phyloP scores from a whole-genome alignment of 2,329 filamentous ascomycete genomes.

The Ophiostoma ulmi region DNA sequence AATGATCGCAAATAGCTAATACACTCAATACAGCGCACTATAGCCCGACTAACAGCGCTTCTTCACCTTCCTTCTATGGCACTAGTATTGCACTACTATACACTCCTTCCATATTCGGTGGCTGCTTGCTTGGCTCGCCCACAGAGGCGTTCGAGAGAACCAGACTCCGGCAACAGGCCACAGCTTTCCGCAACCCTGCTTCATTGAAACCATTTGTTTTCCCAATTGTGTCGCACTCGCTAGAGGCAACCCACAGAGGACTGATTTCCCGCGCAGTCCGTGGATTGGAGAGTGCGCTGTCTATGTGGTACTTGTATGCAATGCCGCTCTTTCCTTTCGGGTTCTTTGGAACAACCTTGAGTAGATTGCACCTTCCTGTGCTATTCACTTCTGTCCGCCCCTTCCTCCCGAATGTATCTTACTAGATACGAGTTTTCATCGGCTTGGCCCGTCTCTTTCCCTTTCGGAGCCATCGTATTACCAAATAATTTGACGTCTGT shows the following conservation, averaged over 20 bases:
- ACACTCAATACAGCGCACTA: not conserved
- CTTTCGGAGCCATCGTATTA: conserved; percentile 3
- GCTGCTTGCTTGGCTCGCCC: not conserved
- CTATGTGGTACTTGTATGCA: not conserved
- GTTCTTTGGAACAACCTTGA: not conserved
- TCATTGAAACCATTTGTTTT: not conserved
- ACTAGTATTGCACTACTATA: not conserved
- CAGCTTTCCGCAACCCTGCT: not conserved
- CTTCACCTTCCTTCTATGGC: not conserved
- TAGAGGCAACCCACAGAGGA: not conserved
- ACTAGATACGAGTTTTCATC: not conserved
- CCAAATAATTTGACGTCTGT: not conserved
- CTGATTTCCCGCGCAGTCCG: not conserved
- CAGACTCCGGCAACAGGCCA: not conserved
- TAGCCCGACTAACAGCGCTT: not conserved
- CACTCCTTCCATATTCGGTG: not conserved
- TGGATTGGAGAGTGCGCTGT: not conserved
- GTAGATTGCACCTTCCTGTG: not conserved
- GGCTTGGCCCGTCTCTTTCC: not conserved
- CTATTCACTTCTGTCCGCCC: not conserved
- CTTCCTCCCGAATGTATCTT: not conserved
- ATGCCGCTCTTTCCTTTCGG: not conserved
- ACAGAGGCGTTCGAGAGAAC: not conserved
- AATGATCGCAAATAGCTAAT: not conserved
- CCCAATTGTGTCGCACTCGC: not conserved